Base-by-base conservation (phyloP, 306 rosid genomes). In the Inga laurina region DNA sequence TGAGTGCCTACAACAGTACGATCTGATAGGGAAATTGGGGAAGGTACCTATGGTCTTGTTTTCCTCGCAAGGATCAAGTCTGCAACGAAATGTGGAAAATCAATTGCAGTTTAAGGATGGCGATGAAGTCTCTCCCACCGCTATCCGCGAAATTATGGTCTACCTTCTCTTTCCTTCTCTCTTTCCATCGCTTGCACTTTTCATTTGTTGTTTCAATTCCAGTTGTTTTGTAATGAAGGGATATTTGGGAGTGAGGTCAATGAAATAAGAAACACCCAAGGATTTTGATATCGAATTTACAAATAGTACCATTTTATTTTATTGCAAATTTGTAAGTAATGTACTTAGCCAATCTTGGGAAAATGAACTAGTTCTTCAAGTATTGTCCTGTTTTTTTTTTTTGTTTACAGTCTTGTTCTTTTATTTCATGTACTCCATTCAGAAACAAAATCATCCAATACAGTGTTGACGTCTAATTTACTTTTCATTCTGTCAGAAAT, bases 111-210 rank as follows among this genome's bases (percentile, higher is more conserved):
- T 98, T 71, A 93, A 95, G 75, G 96, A 95, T 39, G 97, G 99
- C 51, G 98, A 95, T 49, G 99, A 96, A 54, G 99, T 95, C 78
- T 95, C 98, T 70, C 99, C 98, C 77, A 95, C 99, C 51, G 99
- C 98, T 66, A 95, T 95, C 21, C 99, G 97, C 71, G 99, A 95
- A 91, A 95, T 95, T 78, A 95, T 92, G 98, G 99, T 95, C 10
- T 3, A 44, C 45, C 49, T 67, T 7, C 32, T 57, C 59, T 14
- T 59, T 32, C n/a, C 14, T 13, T 34, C 62, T 44, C 35, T 43
- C 24, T 2, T 10, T 54, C 9, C 52, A 8, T 21, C 1, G 34
- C 77, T n/a, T 68, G 24, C 64, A 6, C 49, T 18, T 5, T 49
- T 69, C 41, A 34, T 70, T 61, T 35, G 22, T 76, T 52, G 46